Percentiles rank a stretch among this genome's conserved stretches.
phyloP scores from a whole-genome alignment of 495 filamentous ascomycete species.

The Pseudevernia furfuracea region DNA sequence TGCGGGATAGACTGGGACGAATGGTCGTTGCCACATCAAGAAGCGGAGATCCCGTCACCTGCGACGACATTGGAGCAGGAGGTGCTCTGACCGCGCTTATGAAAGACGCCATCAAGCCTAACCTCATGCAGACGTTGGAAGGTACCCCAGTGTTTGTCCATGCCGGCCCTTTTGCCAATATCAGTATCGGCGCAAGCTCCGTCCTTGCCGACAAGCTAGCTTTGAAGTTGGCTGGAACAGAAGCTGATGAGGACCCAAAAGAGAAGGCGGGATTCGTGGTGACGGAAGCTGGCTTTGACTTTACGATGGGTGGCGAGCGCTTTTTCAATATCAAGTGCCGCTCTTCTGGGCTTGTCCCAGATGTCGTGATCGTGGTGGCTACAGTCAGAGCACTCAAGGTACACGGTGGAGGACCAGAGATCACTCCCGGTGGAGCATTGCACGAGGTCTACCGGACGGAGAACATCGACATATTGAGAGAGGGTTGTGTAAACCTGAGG shows the following conservation, averaged over 20 bases:
- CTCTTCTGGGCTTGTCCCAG: conserved; percentile 82
- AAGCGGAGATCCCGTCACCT: conserved; percentile 84
- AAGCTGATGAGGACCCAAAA: conserved; percentile 81
- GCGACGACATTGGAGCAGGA: conserved; percentile 88
- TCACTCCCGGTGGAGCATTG: conserved; percentile 74
- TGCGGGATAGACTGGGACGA: conserved; percentile 86
- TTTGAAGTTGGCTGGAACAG: conserved; percentile 89
- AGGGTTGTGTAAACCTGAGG: conserved; percentile 84
- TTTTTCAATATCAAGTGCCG: conserved; percentile 99
- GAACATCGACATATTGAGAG: conserved; percentile 82
- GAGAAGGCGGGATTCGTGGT: conserved; percentile 90
- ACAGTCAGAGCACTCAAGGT: conserved; percentile 95
- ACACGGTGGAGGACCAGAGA: conserved; percentile 89
- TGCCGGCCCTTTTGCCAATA: conserved; percentile 95
- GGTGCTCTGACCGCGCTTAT: conserved; percentile 90
- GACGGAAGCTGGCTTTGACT: conserved; percentile 97
- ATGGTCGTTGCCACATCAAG: conserved; percentile 93
- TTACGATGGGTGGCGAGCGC: conserved; percentile 98
- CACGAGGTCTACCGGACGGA: conserved; percentile 83
- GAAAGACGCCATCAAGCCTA: conserved; percentile 98
- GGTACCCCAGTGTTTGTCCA: conserved; percentile 97
- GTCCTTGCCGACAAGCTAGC: conserved; percentile 92
- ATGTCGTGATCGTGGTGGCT: conserved; percentile 89
- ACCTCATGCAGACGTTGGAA: conserved; percentile 96
- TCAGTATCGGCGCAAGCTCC: conserved; percentile 91